Conservation (phyloP, 1,284 basidiomycete genomes). For the Kalmanozyma brasiliensis region DNA sequence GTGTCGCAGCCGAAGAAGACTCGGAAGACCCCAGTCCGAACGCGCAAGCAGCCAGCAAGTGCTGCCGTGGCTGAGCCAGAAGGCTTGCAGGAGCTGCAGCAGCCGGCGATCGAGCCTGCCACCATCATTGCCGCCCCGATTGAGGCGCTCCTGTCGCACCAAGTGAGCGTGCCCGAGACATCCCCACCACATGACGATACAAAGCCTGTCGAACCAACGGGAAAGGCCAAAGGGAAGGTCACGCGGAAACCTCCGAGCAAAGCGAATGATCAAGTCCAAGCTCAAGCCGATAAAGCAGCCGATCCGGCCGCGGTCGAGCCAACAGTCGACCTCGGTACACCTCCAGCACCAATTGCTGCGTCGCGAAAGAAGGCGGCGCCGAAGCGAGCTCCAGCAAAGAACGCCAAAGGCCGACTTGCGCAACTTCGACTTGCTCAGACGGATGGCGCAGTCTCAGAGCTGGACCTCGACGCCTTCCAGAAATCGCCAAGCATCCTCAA, state of each 20-base stretch:
- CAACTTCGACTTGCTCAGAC: constrained; percentile 21
- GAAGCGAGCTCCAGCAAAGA: constrained; percentile 12
- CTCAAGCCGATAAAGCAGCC: constrained; percentile 14
- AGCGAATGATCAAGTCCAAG: constrained; percentile 2
- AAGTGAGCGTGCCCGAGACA: background rate
- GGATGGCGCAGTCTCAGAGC: constrained; percentile 28
- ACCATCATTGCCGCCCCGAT: background rate
- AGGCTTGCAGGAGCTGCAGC: background rate
- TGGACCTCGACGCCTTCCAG: constrained; percentile 22
- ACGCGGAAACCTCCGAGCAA: background rate
- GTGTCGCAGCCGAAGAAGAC: too few relatives aligned
- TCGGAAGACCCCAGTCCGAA: constrained; percentile 3
- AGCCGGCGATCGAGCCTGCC: background rate
- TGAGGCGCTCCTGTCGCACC: background rate
- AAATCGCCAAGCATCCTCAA: background rate
- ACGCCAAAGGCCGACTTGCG: constrained; percentile 21
- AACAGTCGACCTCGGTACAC: background rate
- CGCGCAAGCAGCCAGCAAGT: constrained; percentile 9
- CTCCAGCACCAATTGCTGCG: background rate
- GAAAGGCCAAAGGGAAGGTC: constrained; percentile 8
- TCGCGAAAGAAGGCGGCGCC: constrained; percentile 5
- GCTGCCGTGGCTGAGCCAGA: background rate
- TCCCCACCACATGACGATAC: background rate
- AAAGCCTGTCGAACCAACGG: constrained; percentile 1
- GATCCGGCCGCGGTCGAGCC: too few relatives aligned